Evolutionary conservation across 2,329 filamentous ascomycete species (phyloP).

Genomic region (Peltaster fructicola): DNA sequence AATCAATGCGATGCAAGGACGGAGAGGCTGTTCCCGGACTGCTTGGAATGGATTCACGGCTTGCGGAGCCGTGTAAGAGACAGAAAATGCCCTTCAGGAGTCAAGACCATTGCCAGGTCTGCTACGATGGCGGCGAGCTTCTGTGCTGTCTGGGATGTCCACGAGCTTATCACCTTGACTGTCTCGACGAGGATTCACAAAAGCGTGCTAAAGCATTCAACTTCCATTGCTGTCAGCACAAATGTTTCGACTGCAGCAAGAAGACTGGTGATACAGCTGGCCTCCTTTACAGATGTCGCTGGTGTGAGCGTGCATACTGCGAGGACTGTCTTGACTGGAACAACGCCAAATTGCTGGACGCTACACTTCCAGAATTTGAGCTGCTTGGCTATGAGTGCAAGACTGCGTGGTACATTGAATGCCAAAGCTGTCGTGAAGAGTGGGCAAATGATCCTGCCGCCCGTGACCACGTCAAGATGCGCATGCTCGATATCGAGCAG

Average conservation of each 20-base stretch:
- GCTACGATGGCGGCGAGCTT: constrained; percentile 32
- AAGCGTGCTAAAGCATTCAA: constrained; percentile 24
- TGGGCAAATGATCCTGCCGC: constrained; percentile 16
- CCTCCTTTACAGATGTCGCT: constrained; percentile 35
- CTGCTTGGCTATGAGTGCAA: constrained; percentile 27
- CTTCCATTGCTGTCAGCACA: constrained; percentile 40
- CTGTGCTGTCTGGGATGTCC: constrained; percentile 35
- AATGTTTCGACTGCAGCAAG: constrained; percentile 35
- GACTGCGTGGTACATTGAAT: constrained; percentile 37
- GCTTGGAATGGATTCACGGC: constrained; percentile 35
- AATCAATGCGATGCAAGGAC: constrained; percentile 33
- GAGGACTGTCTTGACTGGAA: constrained; percentile 42
- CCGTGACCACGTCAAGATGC: no score
- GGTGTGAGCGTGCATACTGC: constrained; percentile 38
- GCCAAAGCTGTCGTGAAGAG: constrained; percentile 25
- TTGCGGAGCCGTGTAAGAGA: constrained; percentile 31
- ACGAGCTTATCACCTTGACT: constrained; percentile 35
- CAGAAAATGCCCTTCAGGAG: constrained; percentile 31
- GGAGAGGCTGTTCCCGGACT: constrained; percentile 42
- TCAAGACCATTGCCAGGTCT: constrained; percentile 36
- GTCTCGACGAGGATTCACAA: constrained; percentile 26
- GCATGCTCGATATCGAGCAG: no score
- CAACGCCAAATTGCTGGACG: constrained; percentile 31
- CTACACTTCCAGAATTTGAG: constrained; percentile 35
- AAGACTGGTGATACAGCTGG: constrained; percentile 32